phyloP scores from a whole-genome alignment of 139 green algal species.

The Nannochloris sp. region DNA sequence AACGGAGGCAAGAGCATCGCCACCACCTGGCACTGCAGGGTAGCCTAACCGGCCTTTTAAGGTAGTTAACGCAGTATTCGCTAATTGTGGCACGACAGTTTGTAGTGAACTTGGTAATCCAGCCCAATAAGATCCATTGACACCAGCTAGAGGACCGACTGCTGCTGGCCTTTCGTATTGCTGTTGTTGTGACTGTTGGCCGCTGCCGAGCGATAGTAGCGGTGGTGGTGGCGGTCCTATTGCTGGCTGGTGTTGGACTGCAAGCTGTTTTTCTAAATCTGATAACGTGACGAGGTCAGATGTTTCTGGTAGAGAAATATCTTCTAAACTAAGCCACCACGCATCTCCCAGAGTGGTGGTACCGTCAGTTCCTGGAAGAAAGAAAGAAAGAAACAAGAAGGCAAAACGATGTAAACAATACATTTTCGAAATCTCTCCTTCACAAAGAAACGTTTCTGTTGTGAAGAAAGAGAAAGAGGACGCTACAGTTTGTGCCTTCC shows the following conservation, averaged over 20 bases:
- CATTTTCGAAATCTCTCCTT: no score
- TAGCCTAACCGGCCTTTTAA: slow-evolving; percentile 12
- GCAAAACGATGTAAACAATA: background rate
- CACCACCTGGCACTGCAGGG: background rate
- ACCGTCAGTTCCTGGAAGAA: slow-evolving; percentile 22
- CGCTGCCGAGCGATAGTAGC: no score
- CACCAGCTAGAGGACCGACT: no score
- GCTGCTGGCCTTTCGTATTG: no score
- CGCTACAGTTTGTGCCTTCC: background rate
- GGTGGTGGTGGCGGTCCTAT: no score
- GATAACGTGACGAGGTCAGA: slow-evolving; percentile 11
- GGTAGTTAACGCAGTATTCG: slow-evolving; percentile 6
- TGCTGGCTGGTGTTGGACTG: no score
- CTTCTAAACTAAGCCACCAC: slow-evolving; percentile 29
- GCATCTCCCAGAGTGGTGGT: slow-evolving; percentile 18
- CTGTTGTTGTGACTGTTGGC: no score
- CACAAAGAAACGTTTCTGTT: background rate
- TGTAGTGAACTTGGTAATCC: no score
- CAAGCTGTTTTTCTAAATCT: slow-evolving; percentile 12
- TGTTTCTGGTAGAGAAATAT: slow-evolving; percentile 1
- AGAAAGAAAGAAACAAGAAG: background rate
- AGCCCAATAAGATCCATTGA: no score
- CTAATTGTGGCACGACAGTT: no score
- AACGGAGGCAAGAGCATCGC: no score
- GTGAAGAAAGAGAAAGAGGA: background rate